Conservation (phyloP, 2,329 filamentous ascomycete species). For the Xylariomycetidae sp. region DNA sequence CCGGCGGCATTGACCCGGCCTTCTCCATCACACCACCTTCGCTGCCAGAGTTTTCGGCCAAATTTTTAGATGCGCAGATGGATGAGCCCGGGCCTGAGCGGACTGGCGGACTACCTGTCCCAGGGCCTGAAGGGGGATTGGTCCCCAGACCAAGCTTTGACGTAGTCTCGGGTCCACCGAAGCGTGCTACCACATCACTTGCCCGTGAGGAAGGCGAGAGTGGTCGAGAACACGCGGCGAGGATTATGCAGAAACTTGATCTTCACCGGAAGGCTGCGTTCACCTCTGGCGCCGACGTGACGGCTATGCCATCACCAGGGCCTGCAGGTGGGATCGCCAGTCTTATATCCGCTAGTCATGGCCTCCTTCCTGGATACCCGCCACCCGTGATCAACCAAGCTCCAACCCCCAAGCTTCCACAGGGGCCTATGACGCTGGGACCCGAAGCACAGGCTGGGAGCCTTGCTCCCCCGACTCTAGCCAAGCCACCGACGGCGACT, state of each 20-base stretch:
- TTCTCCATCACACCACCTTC: constrained; percentile 89
- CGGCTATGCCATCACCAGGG: constrained; percentile 34
- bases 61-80: constrained; percentile 62
- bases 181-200: constrained; percentile 53
- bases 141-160: constrained; percentile 69
- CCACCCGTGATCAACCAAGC: constrained; percentile 20
- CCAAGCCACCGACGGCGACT: constrained; percentile 77
- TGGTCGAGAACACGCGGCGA: constrained; percentile 73
- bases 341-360: constrained; percentile 81
- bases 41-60: constrained; percentile 86
- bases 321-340: constrained; percentile 69
- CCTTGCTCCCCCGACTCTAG: constrained; percentile 77
- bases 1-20: constrained; percentile 61
- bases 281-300: constrained; percentile 37
- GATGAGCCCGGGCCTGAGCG: constrained; percentile 49
- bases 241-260: constrained; percentile 91
- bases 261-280: constrained; percentile 75
- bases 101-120: constrained; percentile 59
- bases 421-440: constrained; percentile 31
- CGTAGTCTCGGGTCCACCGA: constrained; percentile 42
- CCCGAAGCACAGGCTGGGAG: constrained; percentile 51
- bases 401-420: constrained; percentile 25
- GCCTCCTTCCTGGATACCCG: constrained; percentile 62
- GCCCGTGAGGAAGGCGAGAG: constrained; percentile 68
- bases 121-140: constrained; percentile 51